These are phyloP conservation scores for Onygena corvina DNA, from an alignment of 2,329 filamentous ascomycete species.

Conservation along the genomic window DNA sequence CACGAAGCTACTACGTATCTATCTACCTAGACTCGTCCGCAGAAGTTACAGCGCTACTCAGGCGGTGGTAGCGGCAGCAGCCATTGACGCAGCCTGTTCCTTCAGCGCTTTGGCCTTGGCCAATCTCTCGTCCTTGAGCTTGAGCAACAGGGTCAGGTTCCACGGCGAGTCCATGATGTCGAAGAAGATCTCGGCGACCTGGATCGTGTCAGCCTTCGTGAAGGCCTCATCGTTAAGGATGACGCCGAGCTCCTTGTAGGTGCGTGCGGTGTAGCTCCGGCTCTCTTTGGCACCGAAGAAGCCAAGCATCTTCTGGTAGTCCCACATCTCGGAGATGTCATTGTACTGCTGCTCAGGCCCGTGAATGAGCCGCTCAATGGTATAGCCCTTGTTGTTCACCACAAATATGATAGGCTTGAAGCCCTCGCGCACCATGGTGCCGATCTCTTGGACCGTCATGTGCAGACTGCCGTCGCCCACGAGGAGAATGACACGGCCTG, in stretches of 20 bases:
- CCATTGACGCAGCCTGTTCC: background rate
- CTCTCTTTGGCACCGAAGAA: conserved; percentile 18
- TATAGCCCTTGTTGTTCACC: conserved; percentile 22
- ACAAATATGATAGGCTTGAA: conserved; percentile 20
- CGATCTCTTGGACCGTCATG: conserved; percentile 22
- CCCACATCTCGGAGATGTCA: conserved; percentile 20
- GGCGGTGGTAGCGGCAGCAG: too few relatives aligned
- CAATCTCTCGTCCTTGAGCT: conserved; percentile 13
- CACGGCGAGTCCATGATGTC: conserved; percentile 15
- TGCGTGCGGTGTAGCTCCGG: conserved; percentile 12
- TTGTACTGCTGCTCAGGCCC: conserved; percentile 20
- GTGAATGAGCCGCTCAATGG: conserved; percentile 22
- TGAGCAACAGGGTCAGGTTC: conserved; percentile 14
- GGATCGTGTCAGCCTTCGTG: conserved; percentile 11
- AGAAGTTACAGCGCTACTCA: too few relatives aligned
- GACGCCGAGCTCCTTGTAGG: conserved; percentile 14
- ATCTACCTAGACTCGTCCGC: too few relatives aligned
- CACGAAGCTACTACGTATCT: too few relatives aligned
- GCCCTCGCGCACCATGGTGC: conserved; percentile 19
- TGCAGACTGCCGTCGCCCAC: conserved; percentile 22
- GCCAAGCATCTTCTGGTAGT: conserved; percentile 19
- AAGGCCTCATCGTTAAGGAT: conserved; percentile 13
- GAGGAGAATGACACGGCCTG: conserved; percentile 18
- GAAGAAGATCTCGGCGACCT: conserved; percentile 14
- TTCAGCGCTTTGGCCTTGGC: conserved; percentile 6